Evolutionary conservation across 2,329 filamentous ascomycete species (phyloP), one percentile per base, ranked within the genome.

Genomic region (Ceratocystis alfenasii): DNA sequence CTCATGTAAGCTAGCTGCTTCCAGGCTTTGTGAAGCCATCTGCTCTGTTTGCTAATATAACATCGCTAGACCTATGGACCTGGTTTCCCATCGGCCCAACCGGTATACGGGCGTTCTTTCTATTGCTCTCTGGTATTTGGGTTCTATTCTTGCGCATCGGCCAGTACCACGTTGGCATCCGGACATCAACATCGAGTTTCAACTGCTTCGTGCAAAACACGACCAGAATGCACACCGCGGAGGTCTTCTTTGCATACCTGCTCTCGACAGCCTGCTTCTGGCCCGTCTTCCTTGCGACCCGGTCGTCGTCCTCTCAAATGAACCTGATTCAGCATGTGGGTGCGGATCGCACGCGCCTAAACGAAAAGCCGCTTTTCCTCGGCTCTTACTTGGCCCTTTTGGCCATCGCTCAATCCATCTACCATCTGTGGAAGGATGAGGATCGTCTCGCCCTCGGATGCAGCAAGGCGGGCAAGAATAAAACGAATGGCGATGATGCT

Each of bases 141-240:
- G 82, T 96, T 70, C 89, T 95, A 76, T 82, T 96, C 70, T 83
- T 96, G 63, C 89, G 92, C 72, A 90, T 96, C 72, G 86, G 88
- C 57, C 87, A 92, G 74, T 86, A 91, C 75, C 90, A 93, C 73
- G 81, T 88, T 69, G 88, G 88, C 70, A 74, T 83, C 67, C 83
- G 88, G 72, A 92, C 88, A 20, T 87, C 88, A 48, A 78, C 80
- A 66, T 90, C 88, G 3, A 81, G 83, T 60, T 80, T 87, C 70
- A 79, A 87, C 67, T 87, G 84, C 6, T 81, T 93, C 65, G 76
- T 76, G 65, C 79, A 79, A 68, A 80, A 82, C 69, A 77, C 84
- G 8, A 75, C 85, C 28, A 83, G 80, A 22, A 75, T 84, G 45
- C 80, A 84, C 68, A 85, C 87, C 4, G 73, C 86, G 66, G 83